Conservation (phyloP, 2,329 filamentous ascomycete genomes). For the Daldinia sp. region DNA sequence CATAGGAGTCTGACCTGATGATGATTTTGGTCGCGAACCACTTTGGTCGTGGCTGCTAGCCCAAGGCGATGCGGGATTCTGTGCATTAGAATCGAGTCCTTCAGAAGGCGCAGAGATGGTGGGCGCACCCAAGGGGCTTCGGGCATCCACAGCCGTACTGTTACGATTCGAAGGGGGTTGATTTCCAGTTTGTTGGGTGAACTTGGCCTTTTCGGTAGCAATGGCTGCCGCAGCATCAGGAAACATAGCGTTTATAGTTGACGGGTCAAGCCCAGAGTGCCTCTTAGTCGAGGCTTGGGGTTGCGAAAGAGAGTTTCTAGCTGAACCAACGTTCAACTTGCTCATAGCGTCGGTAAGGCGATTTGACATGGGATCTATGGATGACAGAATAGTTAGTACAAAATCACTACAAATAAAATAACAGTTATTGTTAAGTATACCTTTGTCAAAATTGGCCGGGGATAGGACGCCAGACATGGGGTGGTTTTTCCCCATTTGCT, state of each 20-base stretch:
- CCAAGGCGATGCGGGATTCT: constrained; percentile 86
- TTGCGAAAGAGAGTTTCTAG: constrained; percentile 86
- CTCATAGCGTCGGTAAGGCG: constrained; percentile 96
- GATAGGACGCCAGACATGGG: constrained; percentile 97
- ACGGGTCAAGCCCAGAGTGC: constrained; percentile 92
- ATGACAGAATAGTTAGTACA: constrained; percentile 44
- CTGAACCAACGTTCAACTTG: constrained; percentile 88
- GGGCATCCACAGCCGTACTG: constrained; percentile 82
- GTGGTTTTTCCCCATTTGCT: constrained; percentile 99
- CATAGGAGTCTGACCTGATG: constrained; percentile 85
- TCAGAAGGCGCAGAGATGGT: constrained; percentile 79
- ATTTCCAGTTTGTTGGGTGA: constrained; percentile 93
- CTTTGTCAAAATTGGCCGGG: constrained; percentile 96
- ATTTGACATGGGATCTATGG: constrained; percentile 92
- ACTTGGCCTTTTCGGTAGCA: constrained; percentile 97
- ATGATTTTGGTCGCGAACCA: constrained; percentile 77
- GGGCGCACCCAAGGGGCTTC: constrained; percentile 79
- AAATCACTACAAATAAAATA: constrained; percentile 13
- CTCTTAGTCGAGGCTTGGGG: constrained; percentile 85
- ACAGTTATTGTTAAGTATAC: constrained; percentile 61
- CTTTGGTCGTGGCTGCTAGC: constrained; percentile 65
- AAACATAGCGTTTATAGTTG: constrained; percentile 98
- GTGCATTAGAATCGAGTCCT: constrained; percentile 68
- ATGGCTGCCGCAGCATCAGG: constrained; percentile 98
- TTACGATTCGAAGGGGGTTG: constrained; percentile 92